phyloP scores from a whole-genome alignment of 2,329 filamentous ascomycete genomes.

The Arthrobotrys sinensis region DNA sequence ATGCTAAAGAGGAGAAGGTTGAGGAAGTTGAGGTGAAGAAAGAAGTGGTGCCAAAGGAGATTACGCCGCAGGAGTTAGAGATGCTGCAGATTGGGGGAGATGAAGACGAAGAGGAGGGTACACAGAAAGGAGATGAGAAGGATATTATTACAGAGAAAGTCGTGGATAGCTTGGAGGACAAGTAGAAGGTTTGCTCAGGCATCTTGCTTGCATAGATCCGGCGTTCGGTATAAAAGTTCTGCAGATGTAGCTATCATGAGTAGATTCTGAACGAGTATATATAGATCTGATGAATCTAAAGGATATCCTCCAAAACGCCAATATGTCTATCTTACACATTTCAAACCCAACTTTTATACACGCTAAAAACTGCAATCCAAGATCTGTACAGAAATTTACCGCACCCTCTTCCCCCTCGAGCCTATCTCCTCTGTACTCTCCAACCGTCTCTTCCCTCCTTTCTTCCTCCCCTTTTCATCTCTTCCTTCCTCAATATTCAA shows the following conservation, averaged over 20 bases:
- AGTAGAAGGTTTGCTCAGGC: background rate
- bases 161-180: slow-evolving; percentile 12
- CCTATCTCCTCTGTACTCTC: slow-evolving; percentile 59
- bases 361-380: slow-evolving; percentile 44
- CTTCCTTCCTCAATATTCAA: slow-evolving; percentile 92
- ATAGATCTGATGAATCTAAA: background rate
- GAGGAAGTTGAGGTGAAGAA: slow-evolving; percentile 20
- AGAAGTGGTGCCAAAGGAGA: slow-evolving; percentile 36
- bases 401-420: slow-evolving; percentile 72
- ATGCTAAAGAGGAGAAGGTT: background rate
- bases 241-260: background rate
- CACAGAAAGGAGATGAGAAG: slow-evolving; percentile 16
- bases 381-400: background rate
- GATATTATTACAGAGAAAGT: slow-evolving; percentile 25
- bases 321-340: slow-evolving; percentile 28
- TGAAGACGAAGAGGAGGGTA: slow-evolving; percentile 26
- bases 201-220: slow-evolving; percentile 9
- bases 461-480: slow-evolving; percentile 86
- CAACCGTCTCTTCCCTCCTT: slow-evolving; percentile 69
- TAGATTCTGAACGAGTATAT: slow-evolving; percentile 11
- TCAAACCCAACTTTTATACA: slow-evolving; percentile 28
- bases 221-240: slow-evolving; percentile 12
- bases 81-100: slow-evolving; percentile 42
- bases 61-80: slow-evolving; percentile 51
- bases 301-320: slow-evolving; percentile 35